A percentile compares a stretch with the other conserved stretches of the same genome.
Evolutionary conservation across 2,329 filamentous ascomycete genomes (phyloP).

Genomic region (Colletotrichum scovillei): DNA sequence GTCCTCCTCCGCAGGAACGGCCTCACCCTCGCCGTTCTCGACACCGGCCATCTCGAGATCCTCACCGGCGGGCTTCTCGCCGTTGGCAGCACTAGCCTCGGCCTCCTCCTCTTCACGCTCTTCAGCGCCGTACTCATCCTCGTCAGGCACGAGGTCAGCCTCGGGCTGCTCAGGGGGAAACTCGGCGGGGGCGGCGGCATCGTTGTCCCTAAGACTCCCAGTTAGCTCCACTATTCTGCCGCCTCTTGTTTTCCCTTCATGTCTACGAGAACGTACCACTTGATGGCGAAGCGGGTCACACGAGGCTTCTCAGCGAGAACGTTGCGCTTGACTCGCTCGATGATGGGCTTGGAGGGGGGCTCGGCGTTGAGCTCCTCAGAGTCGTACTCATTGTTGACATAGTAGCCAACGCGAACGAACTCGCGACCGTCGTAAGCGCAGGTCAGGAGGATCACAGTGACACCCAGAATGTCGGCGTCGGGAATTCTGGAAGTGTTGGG

Average conservation of each 20-base stretch:
- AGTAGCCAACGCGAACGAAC: slow-evolving; percentile 98
- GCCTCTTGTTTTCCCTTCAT: neutral
- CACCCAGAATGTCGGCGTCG: slow-evolving; percentile 93
- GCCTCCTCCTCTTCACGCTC: slow-evolving; percentile 80
- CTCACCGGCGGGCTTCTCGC: slow-evolving; percentile 63
- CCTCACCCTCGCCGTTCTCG: slow-evolving; percentile 60
- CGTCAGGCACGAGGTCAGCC: slow-evolving; percentile 86
- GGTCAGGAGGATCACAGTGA: slow-evolving; percentile 95
- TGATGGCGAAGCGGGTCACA: slow-evolving; percentile 97
- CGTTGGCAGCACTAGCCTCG: slow-evolving; percentile 57
- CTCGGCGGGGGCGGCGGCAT: slow-evolving; percentile 94
- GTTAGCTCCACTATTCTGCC: slow-evolving; percentile 19
- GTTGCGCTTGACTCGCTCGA: slow-evolving; percentile 92
- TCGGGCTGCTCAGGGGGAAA: slow-evolving; percentile 98
- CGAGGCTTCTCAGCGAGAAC: slow-evolving; percentile 97
- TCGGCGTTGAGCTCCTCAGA: slow-evolving; percentile 89
- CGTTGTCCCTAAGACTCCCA: slow-evolving; percentile 80
- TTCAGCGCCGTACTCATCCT: slow-evolving; percentile 90
- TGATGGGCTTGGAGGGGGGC: slow-evolving; percentile 89
- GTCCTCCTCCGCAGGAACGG: slow-evolving; percentile 70
- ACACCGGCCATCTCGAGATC: slow-evolving; percentile 82
- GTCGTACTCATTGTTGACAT: slow-evolving; percentile 99
- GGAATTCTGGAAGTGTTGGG: slow-evolving; percentile 93
- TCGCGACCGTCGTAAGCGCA: slow-evolving; percentile 97
- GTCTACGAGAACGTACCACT: slow-evolving; percentile 75